phyloP scores from a whole-genome alignment of 164 flowering plant genomes.

The Annona squamosa region DNA sequence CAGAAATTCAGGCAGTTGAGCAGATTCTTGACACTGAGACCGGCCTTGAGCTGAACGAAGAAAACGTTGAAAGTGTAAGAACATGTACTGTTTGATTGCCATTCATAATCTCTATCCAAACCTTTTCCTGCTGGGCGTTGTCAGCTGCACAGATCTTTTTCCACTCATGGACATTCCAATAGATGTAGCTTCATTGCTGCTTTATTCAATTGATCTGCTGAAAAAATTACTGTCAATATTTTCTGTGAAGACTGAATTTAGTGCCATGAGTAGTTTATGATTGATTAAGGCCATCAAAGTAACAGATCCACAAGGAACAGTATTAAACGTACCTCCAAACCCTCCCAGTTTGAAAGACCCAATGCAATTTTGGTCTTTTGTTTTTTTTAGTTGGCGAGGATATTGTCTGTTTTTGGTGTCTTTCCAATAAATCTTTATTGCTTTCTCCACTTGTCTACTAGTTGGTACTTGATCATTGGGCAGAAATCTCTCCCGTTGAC shows the following conservation, averaged over 20 bases:
- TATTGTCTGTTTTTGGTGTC: not conserved
- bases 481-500: not conserved
- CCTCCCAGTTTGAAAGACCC: not conserved
- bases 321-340: not conserved
- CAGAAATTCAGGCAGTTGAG: constrained; percentile 78
- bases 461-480: not conserved
- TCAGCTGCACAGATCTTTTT: too few relatives aligned
- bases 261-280: too few relatives aligned
- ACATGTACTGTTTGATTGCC: not conserved
- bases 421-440: not conserved
- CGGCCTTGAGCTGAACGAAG: constrained; percentile 78
- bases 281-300: not conserved
- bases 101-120: not conserved
- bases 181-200: too few relatives aligned
- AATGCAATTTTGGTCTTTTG: not conserved
- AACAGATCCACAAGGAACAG: not conserved
- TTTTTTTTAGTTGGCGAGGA: too few relatives aligned
- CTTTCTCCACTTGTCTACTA: not conserved
- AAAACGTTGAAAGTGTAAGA: constrained; percentile 80
- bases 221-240: too few relatives aligned
- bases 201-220: too few relatives aligned
- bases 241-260: too few relatives aligned
- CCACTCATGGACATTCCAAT: too few relatives aligned
- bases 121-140: not conserved
- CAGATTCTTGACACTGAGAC: constrained; percentile 82